Evolutionary conservation across 768 basidiomycete species (phyloP), one percentile per base, ranked within the genome.

Genomic region (Megacollybia marginata): DNA sequence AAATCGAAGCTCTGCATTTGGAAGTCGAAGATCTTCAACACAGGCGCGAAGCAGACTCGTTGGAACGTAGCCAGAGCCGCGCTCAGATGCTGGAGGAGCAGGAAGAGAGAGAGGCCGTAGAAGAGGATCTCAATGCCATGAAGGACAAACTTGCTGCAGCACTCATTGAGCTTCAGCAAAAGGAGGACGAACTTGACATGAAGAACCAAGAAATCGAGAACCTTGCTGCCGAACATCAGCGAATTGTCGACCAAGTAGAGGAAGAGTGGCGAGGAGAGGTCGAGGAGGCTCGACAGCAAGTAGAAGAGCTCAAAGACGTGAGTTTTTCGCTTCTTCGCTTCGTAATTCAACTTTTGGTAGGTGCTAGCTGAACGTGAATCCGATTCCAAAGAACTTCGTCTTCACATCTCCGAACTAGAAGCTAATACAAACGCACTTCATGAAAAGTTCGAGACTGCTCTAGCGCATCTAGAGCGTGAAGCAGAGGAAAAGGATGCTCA

Each of bases 211-310:
- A 92, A 62, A 80, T 93, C 42, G 83, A 87, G 3, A 88, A 93
- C 44, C 63, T 95, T 42, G 74, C 92, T 5, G 69, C 68, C 6
- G 86, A 92, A 59, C 86, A 90, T 59, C 74, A 82, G 47, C 73
- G 79, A 28, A 84, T 88, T 48, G 79, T 91, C 2, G 76, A 78
- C 16, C 75, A 77, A 2, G 83, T 92, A 7, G 88, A 91, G 58
- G 79, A 83, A 40, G 88, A 90, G 57, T 95, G 92, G 92, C 71
- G 85, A 49, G 88, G 86, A 3, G 93, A 95, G 60, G 82, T 94
- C 2, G 82, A 91, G 53, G 89, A 92, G 55, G 82, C 82, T 2
- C 74, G 84, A 52, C 76, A 72, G 2, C 89, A 90, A 57, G 80
- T 85, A 1, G 89, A 92, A 49, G 89, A 94, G 62, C 71, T 89